Evolutionary conservation across 202 grass and related monocot species (phyloP).

Genomic region (Panicum virgatum): DNA sequence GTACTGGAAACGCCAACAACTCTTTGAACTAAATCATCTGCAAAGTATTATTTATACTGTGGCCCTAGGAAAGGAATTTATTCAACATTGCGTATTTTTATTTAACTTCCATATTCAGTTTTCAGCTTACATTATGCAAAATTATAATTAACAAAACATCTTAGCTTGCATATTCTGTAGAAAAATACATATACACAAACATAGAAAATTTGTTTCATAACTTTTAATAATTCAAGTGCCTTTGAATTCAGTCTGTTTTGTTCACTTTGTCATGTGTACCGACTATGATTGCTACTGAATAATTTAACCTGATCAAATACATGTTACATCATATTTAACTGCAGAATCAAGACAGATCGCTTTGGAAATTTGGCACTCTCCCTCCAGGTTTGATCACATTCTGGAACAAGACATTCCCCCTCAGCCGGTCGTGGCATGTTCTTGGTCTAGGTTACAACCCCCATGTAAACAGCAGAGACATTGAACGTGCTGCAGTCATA

Average conservation of each 20-base stretch:
- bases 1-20: not conserved
- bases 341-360: conserved; percentile 67
- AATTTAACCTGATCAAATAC: not conserved
- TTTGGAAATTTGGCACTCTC: conserved; percentile 86
- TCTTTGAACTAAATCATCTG: conserved; percentile 10
- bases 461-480: too few relatives aligned
- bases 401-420: conserved; percentile 62
- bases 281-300: not conserved
- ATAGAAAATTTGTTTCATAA: not conserved
- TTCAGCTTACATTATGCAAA: conserved; percentile 9
- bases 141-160: not conserved
- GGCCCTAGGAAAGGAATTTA: not conserved
- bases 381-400: conserved; percentile 83
- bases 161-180: not conserved
- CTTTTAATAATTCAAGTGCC: not conserved
- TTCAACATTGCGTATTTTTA: not conserved
- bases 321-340: conserved; percentile 3
- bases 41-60: not conserved
- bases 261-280: conserved; percentile 6
- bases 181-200: not conserved
- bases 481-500: conserved; percentile 61
- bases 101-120: not conserved
- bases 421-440: conserved; percentile 67
- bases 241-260: conserved; percentile 6
- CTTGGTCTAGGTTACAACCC: too few relatives aligned